A percentile compares a stretch with the other conserved stretches of the same genome.
Evolutionary conservation across 1,139 yeast genomes (phyloP).

Genomic region (Schwanniomyces etchellsii): DNA sequence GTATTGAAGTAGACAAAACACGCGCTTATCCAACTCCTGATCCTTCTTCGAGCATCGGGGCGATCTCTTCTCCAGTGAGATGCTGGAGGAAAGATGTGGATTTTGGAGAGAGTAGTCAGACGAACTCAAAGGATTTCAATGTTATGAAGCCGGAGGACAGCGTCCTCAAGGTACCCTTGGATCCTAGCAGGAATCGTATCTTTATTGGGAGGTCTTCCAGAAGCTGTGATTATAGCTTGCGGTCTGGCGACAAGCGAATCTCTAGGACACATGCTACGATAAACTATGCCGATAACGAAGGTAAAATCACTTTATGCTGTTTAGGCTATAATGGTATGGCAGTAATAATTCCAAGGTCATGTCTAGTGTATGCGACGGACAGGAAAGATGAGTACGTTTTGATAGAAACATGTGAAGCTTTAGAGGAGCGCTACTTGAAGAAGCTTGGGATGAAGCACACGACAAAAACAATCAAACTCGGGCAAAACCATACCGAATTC

Average conservation of each 20-base stretch:
- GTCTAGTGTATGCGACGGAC: slow-evolving; percentile 27
- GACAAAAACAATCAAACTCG: slow-evolving; percentile 36
- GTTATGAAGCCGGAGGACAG: slow-evolving; percentile 34
- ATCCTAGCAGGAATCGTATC: slow-evolving; percentile 16
- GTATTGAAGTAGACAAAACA: slow-evolving; percentile 19
- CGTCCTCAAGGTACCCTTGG: slow-evolving; percentile 34
- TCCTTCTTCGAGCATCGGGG: slow-evolving; percentile 49
- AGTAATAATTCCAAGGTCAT: slow-evolving; percentile 51
- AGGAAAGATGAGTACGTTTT: slow-evolving; percentile 25
- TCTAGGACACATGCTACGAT: slow-evolving; percentile 61
- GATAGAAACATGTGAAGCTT: slow-evolving; percentile 10
- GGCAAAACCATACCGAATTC: slow-evolving; percentile 49
- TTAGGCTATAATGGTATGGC: slow-evolving; percentile 69
- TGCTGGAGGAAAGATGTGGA: neutral
- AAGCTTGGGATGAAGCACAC: slow-evolving; percentile 10
- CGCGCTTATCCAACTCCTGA: slow-evolving; percentile 46
- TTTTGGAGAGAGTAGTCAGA: slow-evolving; percentile 2
- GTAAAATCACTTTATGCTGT: slow-evolving; percentile 42
- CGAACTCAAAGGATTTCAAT: slow-evolving; percentile 30
- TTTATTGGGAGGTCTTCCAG: slow-evolving; percentile 63
- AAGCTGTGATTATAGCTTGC: slow-evolving; percentile 52
- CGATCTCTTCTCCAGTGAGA: slow-evolving; percentile 38
- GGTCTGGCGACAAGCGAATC: slow-evolving; percentile 51
- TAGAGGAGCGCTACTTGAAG: slow-evolving; percentile 3
- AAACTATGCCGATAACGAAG: slow-evolving; percentile 11